A percentile compares a stretch with the other conserved stretches of the same genome.
Evolutionary conservation across 2,329 filamentous ascomycete genomes (phyloP).

Genomic region (Pseudocercospora ulei): DNA sequence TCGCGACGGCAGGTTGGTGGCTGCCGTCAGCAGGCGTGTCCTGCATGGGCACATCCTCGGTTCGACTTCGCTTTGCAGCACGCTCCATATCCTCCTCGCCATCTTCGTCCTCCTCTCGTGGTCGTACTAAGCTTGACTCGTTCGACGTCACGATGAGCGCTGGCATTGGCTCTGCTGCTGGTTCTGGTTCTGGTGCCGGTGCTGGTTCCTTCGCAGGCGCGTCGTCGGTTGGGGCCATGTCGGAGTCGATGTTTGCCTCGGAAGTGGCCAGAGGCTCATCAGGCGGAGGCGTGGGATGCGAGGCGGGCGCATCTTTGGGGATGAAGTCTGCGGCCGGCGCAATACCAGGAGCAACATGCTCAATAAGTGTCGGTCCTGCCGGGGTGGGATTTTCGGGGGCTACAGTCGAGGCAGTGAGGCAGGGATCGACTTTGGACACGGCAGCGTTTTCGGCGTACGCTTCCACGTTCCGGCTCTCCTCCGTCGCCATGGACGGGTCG

Average conservation of each 20-base stretch:
- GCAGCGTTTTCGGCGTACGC: conserved; percentile 23
- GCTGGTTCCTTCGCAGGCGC: conserved; percentile 9
- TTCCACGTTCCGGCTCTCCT: conserved; percentile 20
- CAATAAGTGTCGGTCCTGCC: conserved; percentile 34
- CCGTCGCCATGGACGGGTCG: conserved; percentile 16
- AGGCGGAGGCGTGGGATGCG: conserved; percentile 38
- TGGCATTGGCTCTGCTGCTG: conserved; percentile 8
- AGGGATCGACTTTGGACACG: conserved; percentile 20
- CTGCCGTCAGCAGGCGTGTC: conserved; percentile 8
- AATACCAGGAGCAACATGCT: conserved; percentile 39
- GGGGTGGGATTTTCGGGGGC: conserved; percentile 22
- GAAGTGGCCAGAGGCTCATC: conserved; percentile 35
- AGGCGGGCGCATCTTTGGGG: conserved; percentile 36
- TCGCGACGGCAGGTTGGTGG: not conserved
- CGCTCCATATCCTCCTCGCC: conserved; percentile 46
- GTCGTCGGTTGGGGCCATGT: conserved; percentile 24
- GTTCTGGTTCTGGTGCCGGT: conserved; percentile 13
- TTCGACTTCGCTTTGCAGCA: conserved; percentile 69
- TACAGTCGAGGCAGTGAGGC: conserved; percentile 18
- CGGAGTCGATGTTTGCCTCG: conserved; percentile 27
- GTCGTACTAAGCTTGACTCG: conserved; percentile 55
- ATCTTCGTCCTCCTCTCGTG: conserved; percentile 70
- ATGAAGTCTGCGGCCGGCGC: conserved; percentile 39
- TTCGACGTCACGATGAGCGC: conserved; percentile 23
- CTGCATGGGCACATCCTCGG: conserved; percentile 40